phyloP scores from a whole-genome alignment of 2,329 filamentous ascomycete species.

The Neofusicoccum sp. region DNA sequence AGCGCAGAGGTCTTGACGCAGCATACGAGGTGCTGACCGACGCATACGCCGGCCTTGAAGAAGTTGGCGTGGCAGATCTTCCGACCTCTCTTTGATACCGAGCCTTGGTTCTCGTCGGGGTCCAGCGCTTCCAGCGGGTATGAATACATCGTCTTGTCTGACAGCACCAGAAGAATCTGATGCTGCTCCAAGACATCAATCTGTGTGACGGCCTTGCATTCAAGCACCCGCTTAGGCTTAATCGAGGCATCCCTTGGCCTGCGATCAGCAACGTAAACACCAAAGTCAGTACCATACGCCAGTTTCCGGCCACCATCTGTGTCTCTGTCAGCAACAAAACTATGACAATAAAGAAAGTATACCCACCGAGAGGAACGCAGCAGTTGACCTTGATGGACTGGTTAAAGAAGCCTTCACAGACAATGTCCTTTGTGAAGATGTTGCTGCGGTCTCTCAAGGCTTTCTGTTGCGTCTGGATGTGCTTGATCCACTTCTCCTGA shows the following conservation, averaged over 20 bases:
- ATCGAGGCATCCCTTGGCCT: conserved; percentile 77
- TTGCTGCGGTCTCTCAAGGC: conserved; percentile 76
- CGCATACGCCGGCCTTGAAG: conserved; percentile 95
- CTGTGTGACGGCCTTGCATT: conserved; percentile 85
- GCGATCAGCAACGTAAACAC: conserved; percentile 89
- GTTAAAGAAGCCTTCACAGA: conserved; percentile 89
- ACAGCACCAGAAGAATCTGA: conserved; percentile 83
- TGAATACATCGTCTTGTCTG: conserved; percentile 89
- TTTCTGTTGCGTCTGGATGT: conserved; percentile 88
- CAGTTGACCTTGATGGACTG: conserved; percentile 89
- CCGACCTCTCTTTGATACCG: conserved; percentile 81
- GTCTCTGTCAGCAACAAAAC: conserved; percentile 1
- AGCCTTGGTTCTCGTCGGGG: conserved; percentile 71
- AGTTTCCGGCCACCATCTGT: conserved; percentile 91
- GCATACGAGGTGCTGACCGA: conserved; percentile 92
- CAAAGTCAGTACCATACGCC: conserved; percentile 90
- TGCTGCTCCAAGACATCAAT: conserved; percentile 97
- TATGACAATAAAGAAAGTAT: conserved; percentile 3
- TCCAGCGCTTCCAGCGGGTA: conserved; percentile 88
- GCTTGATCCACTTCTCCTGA: conserved; percentile 95
- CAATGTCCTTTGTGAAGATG: conserved; percentile 67
- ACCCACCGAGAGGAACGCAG: conserved; percentile 83
- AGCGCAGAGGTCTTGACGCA: conserved; percentile 93
- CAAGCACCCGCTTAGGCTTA: conserved; percentile 80
- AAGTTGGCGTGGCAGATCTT: conserved; percentile 99